Evolutionary conservation across 2,329 filamentous ascomycete species (phyloP).

Genomic region (Paraconiothyrium brasiliense): DNA sequence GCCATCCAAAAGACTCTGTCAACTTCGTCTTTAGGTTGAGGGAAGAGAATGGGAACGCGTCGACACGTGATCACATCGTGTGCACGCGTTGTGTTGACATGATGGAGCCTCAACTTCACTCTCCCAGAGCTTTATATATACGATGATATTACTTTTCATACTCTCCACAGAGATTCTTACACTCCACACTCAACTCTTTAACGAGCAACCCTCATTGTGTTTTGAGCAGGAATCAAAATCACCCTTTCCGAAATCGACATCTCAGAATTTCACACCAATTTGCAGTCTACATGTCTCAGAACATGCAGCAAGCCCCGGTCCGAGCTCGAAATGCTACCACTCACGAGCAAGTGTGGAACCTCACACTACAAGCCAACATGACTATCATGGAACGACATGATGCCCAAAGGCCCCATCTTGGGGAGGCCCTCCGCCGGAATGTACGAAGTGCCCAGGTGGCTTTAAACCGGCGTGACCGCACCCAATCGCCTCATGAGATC

Average conservation of each 20-base stretch:
- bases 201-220: not conserved
- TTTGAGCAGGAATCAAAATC: not conserved
- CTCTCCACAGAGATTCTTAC: not conserved
- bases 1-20: not conserved
- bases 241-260: not conserved
- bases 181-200: not conserved
- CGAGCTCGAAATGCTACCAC: not conserved
- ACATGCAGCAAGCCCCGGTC: not conserved
- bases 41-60: not conserved
- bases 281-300: not conserved
- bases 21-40: not conserved
- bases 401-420: not conserved
- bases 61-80: not conserved
- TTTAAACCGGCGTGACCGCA: not conserved
- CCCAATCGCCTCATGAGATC: not conserved
- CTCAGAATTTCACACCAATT: not conserved
- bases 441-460: not conserved
- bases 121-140: not conserved
- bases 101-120: not conserved
- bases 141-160: not conserved
- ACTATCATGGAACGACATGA: too few relatives aligned
- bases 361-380: too few relatives aligned
- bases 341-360: not conserved
- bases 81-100: not conserved
- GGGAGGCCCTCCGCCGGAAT: not conserved